phyloP scores from a whole-genome alignment of 331 rosid genomes.

The Stylosanthes scabra region DNA sequence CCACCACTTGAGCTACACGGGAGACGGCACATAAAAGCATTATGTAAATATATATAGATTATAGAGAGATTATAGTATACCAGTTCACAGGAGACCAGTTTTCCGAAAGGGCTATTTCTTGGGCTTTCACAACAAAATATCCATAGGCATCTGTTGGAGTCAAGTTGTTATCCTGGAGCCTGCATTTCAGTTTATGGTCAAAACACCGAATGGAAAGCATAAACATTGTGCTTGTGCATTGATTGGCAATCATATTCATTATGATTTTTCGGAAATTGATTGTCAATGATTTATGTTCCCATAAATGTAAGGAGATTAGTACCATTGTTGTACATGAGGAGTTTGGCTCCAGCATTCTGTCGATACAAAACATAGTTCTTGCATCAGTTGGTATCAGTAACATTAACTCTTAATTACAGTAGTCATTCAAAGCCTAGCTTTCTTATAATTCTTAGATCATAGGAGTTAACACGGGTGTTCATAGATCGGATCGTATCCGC shows the following conservation, averaged over 20 bases:
- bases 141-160: slow-evolving; percentile 81
- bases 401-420: slow-evolving; percentile 15
- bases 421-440: slow-evolving; percentile 7
- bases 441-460: slow-evolving; percentile 1
- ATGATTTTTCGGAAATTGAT: too few species aligned
- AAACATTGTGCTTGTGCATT: too few species aligned
- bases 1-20: too few species aligned
- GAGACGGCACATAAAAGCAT: slow-evolving; percentile 24
- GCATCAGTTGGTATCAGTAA: slow-evolving; percentile 32
- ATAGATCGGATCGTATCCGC: too few species aligned
- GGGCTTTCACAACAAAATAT: slow-evolving; percentile 91
- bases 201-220: slow-evolving; percentile 26
- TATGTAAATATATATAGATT: slow-evolving; percentile 18
- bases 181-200: slow-evolving; percentile 47
- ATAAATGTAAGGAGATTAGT: slow-evolving; percentile 31
- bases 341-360: slow-evolving; percentile 90
- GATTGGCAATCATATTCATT: too few species aligned
- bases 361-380: slow-evolving; percentile 43
- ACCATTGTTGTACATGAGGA: slow-evolving; percentile 85
- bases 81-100: slow-evolving; percentile 95
- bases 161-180: slow-evolving; percentile 78
- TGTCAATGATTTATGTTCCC: slow-evolving; percentile 15
- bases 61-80: too few species aligned
- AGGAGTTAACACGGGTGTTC: too few species aligned
- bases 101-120: slow-evolving; percentile 78